Conservation (phyloP, 73 alveolate species). For the Paraurostyla sp. region DNA sequence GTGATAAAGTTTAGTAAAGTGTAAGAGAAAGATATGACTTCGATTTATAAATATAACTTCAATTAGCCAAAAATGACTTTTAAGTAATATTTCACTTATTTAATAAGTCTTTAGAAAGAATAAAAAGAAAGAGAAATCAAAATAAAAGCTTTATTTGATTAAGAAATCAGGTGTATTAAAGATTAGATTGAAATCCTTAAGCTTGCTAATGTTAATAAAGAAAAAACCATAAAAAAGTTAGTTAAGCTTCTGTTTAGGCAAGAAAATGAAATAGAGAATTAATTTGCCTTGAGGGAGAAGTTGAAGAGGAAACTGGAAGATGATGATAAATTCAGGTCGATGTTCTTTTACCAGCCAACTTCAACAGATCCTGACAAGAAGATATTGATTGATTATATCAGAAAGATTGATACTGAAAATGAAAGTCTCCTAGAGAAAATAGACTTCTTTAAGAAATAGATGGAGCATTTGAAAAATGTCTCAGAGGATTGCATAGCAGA, state of each 20-base stretch:
- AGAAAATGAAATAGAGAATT: not conserved
- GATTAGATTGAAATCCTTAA: not conserved
- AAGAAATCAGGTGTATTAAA: not conserved
- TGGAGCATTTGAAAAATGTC: no score
- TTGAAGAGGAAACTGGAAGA: not conserved
- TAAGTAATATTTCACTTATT: not conserved
- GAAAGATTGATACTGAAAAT: not conserved
- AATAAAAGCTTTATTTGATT: not conserved
- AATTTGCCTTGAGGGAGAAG: not conserved
- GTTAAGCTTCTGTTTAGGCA: not conserved
- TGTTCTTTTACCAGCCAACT: not conserved
- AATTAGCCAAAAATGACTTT: not conserved
- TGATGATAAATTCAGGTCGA: not conserved
- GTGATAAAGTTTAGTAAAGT: not conserved
- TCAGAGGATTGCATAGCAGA: no score
- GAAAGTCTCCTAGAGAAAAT: no score
- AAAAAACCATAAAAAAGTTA: not conserved
- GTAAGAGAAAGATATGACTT: not conserved
- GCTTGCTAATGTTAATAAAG: not conserved
- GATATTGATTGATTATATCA: not conserved
- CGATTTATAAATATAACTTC: not conserved
- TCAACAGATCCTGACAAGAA: not conserved
- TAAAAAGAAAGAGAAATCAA: not conserved
- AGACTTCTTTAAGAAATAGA: no score
- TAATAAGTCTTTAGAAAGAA: not conserved